Conservation (phyloP, 2,329 filamentous ascomycete genomes). For the Tympanopsis confertula region DNA sequence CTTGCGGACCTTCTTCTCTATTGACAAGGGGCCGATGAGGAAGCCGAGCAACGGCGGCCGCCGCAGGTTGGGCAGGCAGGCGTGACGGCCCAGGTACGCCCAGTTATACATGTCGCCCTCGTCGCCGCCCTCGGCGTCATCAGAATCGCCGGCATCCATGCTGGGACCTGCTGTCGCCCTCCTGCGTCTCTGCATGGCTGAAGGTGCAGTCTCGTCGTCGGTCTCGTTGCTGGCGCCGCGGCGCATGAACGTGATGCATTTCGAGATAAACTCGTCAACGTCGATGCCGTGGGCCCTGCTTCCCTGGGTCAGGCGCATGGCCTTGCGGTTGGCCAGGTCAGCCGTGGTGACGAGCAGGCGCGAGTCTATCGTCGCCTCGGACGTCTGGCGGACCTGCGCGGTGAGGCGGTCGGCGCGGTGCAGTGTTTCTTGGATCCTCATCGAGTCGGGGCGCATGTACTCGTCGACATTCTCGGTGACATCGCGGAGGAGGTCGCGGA, state of each 20-base stretch:
- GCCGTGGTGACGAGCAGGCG: conserved; percentile 45
- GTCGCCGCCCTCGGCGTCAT: conserved; percentile 41
- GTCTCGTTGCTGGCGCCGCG: conserved; percentile 22
- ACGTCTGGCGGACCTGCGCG: conserved; percentile 44
- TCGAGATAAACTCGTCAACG: conserved; percentile 54
- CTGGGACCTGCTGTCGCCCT: conserved; percentile 18
- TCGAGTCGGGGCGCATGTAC: conserved; percentile 53
- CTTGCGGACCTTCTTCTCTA: conserved; percentile 47
- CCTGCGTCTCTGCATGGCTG: conserved; percentile 13
- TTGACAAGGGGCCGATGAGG: conserved; percentile 50
- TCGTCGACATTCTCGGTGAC: conserved; percentile 59
- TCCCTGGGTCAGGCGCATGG: conserved; percentile 41
- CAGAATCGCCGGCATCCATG: conserved; percentile 13
- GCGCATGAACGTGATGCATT: conserved; percentile 54
- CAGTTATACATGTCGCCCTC: conserved; percentile 45
- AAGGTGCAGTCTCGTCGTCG: conserved; percentile 36
- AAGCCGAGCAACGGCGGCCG: conserved; percentile 51
- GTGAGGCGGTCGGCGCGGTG: conserved; percentile 54
- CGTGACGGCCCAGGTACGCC: conserved; percentile 44
- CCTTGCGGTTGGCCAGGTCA: conserved; percentile 45
- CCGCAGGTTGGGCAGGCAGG: conserved; percentile 45
- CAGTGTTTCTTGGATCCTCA: conserved; percentile 55
- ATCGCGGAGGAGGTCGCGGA: conserved; percentile 54
- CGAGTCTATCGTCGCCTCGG: conserved; percentile 49
- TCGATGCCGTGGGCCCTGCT: conserved; percentile 45